Evolutionary conservation across 768 basidiomycete species (phyloP), one percentile per base, ranked within the genome.

Genomic region (Mycena filopes): DNA sequence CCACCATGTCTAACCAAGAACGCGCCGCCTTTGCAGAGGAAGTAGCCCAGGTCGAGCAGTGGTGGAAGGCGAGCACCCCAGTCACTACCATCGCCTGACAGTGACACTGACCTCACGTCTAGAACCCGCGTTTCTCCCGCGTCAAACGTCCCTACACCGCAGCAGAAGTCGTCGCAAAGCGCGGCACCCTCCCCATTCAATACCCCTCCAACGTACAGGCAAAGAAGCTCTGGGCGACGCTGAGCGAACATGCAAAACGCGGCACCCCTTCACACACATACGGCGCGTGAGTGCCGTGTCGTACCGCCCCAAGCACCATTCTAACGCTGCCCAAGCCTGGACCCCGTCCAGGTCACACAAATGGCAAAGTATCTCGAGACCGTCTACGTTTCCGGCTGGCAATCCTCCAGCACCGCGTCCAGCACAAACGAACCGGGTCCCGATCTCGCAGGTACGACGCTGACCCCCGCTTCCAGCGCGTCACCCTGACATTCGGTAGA

Each of bases 331-430:
- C 57, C n/a, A 71, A 98, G 97, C 23, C 90, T 99, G 69, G 98
- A 99, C 77, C 94, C 96, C 0, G 95, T 99, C 8, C 98, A 99
- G 79, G 87, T 98, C 51, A 98, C 96, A 0, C 98, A 99, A 80
- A 99, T 99, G 98, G 96, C 97, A 26, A 94, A 93, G 76, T 94
- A 98, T 78, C 91, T 99, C 71, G 98, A 99, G 80, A 98, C 97
- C 3, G 93, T 99, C 71, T 99, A 99, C 75, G 94, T 99, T 60
- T 99, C 98, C 10, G 98, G 98, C 5, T 95, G 93, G 93, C 93
- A 94, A 73, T 95, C 91, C 20, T 96, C 94, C 21, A 95, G 93
- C 73, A 99, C 96, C 3, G 98, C 98, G 2, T 92, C 93, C 0
- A 92, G 89, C 75, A 93, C 94, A 28, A 91, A 98, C 69, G 98